phyloP scores from a whole-genome alignment of 192 early-diverging fungal genomes.

The Coemansia sp. region DNA sequence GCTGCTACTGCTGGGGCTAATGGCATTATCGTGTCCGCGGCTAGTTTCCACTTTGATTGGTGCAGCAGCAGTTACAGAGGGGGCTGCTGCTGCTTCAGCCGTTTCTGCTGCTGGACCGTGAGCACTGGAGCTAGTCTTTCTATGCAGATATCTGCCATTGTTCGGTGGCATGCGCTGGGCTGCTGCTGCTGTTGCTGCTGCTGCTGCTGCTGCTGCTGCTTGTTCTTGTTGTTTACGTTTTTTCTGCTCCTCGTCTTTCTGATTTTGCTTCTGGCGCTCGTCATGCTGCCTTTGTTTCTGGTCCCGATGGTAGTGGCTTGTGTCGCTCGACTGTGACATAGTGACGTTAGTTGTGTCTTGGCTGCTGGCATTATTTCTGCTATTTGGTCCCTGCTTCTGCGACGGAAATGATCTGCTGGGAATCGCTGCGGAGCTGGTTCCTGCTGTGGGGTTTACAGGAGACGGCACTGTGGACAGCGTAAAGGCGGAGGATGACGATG shows the following conservation, averaged over 20 bases:
- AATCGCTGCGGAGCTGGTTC: not conserved
- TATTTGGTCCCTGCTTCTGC: slow-evolving; percentile 24
- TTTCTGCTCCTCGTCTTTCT: not conserved
- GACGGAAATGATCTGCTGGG: slow-evolving; percentile 3
- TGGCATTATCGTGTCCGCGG: slow-evolving; percentile 5
- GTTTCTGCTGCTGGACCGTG: not conserved
- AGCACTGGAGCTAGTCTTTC: slow-evolving; percentile 13
- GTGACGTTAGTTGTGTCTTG: slow-evolving; percentile 2
- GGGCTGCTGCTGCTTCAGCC: not conserved
- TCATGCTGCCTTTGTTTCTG: slow-evolving; percentile 14
- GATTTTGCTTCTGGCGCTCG: not conserved
- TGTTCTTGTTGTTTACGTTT: slow-evolving; percentile 15
- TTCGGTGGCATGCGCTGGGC: not conserved
- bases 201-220: not conserved
- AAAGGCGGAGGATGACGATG: slow-evolving; percentile 26
- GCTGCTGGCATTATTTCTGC: slow-evolving; percentile 14
- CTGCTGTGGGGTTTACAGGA: slow-evolving; percentile 9
- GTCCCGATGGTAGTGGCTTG: slow-evolving; percentile 15
- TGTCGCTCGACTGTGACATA: not conserved
- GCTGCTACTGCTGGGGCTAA: slow-evolving; percentile 7
- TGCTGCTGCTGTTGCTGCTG: not conserved
- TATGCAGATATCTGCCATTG: slow-evolving; percentile 6
- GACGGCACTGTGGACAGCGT: slow-evolving; percentile 17
- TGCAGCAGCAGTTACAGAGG: not conserved
- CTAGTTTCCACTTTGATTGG: not conserved